Base-by-base conservation (phyloP, 2,329 filamentous ascomycete species). In the Fusarium scirpi region DNA sequence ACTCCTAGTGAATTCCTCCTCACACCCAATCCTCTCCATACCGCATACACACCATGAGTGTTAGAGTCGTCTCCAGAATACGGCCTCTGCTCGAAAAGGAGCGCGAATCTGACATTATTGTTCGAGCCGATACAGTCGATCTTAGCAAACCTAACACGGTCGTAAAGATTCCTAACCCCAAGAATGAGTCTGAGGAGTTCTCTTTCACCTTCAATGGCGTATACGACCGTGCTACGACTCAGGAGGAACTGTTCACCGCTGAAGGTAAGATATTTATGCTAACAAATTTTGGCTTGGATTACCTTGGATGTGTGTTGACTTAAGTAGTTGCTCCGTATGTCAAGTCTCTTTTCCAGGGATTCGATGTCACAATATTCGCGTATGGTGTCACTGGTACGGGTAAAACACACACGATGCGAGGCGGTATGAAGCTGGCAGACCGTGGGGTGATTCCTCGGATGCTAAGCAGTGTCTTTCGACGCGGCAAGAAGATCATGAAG, bases 341-440 rank as follows among this genome's bases (percentile, higher is more conserved):
- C 69, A 98, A 97, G 79, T 92, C 96, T 58, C 89, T 98, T 12
- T 98, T 98, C 82, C 91, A 91, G 81, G 96, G 93, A 62, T 90
- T 94, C 77, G 93, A 97, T 81, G 89, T 95, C 44, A 97, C 94
- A 13, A 89, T 97, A 61, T 97, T 98, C 77, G 94, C 94, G 29
- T 97, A 98, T 78, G 94, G 94, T 65, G 93, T 95, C 64, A 97
- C 94, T 1, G 94, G 94, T 48, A 97, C 94, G 1, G 94, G 94
- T 59, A 98, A 98, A 82, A 98, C 94, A 64, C 93, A 97, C 81
- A 98, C 94, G 5, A 97, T 98, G 94, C 91, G 94, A 70, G 94
- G 94, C 71, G 94, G 94, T 41, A 89, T 97, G 80, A 92, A 92
- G 78, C 85, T 97, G 58, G 91, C 92, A 8, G 94, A 97, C 59